A percentile compares a stretch with the other conserved stretches of the same genome.
Conservation (phyloP, 306 rosid genomes). For the Gastrolobium villosum region DNA sequence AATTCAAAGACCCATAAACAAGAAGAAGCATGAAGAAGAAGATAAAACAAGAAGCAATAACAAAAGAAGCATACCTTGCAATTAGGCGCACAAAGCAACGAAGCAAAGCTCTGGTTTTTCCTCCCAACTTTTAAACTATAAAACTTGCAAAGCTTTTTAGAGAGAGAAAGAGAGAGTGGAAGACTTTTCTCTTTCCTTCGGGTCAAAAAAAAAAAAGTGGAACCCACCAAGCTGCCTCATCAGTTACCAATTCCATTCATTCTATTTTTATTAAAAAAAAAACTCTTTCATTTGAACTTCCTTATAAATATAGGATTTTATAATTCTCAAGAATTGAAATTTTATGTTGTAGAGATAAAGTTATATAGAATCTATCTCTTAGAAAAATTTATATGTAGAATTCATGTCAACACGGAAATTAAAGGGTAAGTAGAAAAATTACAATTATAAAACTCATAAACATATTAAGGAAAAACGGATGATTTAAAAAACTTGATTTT, state of each 20-base stretch:
- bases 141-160: conserved; percentile 44
- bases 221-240: conserved; percentile 55
- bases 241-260: conserved; percentile 33
- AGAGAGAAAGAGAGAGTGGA: conserved; percentile 18
- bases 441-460: too few species aligned
- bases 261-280: background rate
- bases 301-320: too few species aligned
- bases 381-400: too few species aligned
- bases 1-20: conserved; percentile 30
- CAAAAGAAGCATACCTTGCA: conserved; percentile 50
- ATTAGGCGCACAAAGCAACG: conserved; percentile 22
- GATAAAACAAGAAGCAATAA: conserved; percentile 10
- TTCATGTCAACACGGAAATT: too few species aligned
- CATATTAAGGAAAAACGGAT: too few species aligned
- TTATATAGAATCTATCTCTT: too few species aligned
- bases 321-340: too few species aligned
- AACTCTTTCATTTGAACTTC: too few species aligned
- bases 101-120: conserved; percentile 39
- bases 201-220: conserved; percentile 75
- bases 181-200: conserved; percentile 56
- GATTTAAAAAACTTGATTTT: too few species aligned
- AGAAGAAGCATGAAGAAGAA: background rate
- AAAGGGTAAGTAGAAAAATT: too few species aligned
- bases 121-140: conserved; percentile 35
- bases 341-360: too few species aligned